Conservation (phyloP, 257 asterid species). For the Lycium ferocissimum region DNA sequence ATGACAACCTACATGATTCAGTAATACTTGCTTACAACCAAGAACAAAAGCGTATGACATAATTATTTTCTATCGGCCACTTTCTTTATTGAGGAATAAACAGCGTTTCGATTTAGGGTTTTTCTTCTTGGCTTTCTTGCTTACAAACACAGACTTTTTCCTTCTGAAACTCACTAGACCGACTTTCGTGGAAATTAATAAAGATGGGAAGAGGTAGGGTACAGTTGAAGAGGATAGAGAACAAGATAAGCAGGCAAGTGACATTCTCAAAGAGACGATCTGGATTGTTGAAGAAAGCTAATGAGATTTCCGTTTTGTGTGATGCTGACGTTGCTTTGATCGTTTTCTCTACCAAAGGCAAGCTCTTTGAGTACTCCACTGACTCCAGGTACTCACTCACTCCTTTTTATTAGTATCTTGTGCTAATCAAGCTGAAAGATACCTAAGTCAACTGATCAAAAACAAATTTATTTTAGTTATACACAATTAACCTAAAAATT, state of each 20-base stretch:
- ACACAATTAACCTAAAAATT: no score
- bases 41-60: background rate
- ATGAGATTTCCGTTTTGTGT: slow-evolving; percentile 80
- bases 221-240: slow-evolving; percentile 73
- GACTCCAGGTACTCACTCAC: slow-evolving; percentile 50
- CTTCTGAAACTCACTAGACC: background rate
- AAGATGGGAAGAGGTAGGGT: slow-evolving; percentile 82
- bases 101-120: background rate
- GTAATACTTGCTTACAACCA: background rate
- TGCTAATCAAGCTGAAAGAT: no score
- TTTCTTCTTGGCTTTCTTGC: background rate
- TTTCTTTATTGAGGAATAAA: no score
- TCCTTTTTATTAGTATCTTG: background rate
- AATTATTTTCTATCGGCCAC: background rate
- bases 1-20: background rate
- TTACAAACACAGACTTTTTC: background rate
- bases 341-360: slow-evolving; percentile 72
- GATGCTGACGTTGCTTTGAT: slow-evolving; percentile 81
- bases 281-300: slow-evolving; percentile 76
- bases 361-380: slow-evolving; percentile 68
- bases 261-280: slow-evolving; percentile 78
- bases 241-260: slow-evolving; percentile 81
- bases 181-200: background rate
- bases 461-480: no score
- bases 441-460: background rate